Evolutionary conservation across 2,329 filamentous ascomycete genomes (phyloP).

Genomic region (Davidsoniella australis): DNA sequence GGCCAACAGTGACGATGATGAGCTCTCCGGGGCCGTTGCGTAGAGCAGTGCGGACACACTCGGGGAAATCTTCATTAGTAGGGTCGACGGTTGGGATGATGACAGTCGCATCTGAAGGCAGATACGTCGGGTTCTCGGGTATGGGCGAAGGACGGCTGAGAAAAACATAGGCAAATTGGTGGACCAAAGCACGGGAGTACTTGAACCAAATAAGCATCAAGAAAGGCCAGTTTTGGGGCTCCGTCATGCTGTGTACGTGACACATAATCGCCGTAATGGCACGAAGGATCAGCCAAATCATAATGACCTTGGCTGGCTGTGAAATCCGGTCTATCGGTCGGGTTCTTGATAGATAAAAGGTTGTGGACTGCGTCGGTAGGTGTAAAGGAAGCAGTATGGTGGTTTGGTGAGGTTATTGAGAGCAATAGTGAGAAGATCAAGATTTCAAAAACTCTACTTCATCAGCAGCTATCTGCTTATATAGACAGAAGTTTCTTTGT

Average conservation of each 20-base stretch:
- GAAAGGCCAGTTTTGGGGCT: constrained; percentile 3
- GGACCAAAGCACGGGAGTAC: constrained; percentile 29
- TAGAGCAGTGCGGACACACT: constrained; percentile 25
- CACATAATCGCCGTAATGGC: too few relatives aligned
- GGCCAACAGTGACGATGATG: constrained; percentile 29
- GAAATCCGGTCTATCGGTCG: background rate
- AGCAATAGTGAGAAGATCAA: background rate
- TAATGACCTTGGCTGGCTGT: background rate
- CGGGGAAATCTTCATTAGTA: constrained; percentile 22
- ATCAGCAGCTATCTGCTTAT: background rate
- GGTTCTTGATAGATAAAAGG: background rate
- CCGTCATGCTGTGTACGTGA: background rate
- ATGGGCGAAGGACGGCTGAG: constrained; percentile 22
- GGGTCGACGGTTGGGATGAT: constrained; percentile 35
- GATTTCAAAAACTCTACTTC: background rate
- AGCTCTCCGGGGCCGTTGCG: constrained; percentile 23
- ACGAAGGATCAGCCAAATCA: too few relatives aligned
- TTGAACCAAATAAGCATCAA: constrained; percentile 20
- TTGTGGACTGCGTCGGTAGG: background rate
- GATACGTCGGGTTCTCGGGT: constrained; percentile 18
- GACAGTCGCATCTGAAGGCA: constrained; percentile 27
- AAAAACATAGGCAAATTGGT: constrained; percentile 23
- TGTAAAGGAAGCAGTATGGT: too few relatives aligned
- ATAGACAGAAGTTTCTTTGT: background rate
- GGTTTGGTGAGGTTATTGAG: background rate